These are phyloP conservation scores for Cucurbita pepo DNA, from an alignment of 306 rosid species.

Conservation along the genomic window DNA sequence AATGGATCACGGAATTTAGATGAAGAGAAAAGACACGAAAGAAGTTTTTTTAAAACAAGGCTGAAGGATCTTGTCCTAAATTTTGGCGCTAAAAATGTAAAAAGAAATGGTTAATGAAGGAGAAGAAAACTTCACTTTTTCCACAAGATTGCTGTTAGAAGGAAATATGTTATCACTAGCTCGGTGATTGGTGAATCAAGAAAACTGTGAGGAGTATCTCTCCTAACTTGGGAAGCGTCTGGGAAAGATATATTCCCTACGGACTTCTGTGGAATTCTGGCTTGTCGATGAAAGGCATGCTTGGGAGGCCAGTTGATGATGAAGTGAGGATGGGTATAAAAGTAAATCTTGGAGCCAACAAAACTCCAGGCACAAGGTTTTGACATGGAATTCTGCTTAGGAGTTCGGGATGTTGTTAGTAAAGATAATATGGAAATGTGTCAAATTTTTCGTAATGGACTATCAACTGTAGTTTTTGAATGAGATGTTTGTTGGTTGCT, in stretches of 20 bases:
- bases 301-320: background rate
- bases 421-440: background rate
- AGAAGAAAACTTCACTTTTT: background rate
- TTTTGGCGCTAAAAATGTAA: background rate
- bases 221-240: background rate
- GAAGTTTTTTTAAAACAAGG: background rate
- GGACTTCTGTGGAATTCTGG: background rate
- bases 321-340: background rate
- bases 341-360: background rate
- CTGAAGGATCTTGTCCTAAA: background rate
- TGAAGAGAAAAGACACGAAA: background rate
- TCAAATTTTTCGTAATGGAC: background rate
- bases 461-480: background rate
- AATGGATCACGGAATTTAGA: background rate
- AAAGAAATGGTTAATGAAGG: background rate
- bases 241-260: background rate
- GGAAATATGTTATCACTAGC: background rate
- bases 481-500: background rate
- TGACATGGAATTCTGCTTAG: background rate
- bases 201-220: background rate
- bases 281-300: background rate
- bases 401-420: background rate
- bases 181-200: background rate
- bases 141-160: background rate
- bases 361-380: background rate